Base-by-base conservation (phyloP, 495 filamentous ascomycete species). In the Penicillium taxi region DNA sequence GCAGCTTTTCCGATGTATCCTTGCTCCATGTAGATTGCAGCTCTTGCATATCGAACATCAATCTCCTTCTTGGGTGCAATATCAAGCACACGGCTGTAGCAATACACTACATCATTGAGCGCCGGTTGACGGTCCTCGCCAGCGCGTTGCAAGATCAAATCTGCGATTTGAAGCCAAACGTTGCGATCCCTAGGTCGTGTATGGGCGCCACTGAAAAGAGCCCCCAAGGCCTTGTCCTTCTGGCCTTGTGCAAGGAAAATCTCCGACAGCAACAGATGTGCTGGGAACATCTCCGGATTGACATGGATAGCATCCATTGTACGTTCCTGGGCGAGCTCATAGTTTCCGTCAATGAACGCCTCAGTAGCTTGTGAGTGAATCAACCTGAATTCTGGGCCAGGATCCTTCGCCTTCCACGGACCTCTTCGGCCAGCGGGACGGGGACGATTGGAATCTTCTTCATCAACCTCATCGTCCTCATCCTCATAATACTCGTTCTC, bases 211-310 rank as follows among this genome's bases (percentile, higher is more conserved):
- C 72, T 75, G 41, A 82, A 75, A 20, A 82, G 59, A 39, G 81
- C 82, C 14, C 69, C 71, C 21, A 87, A 52, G 8, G 83, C 75
- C 35, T 83, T 77, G 39, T 80, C 71, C 26, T 73, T 68, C 28
- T 86, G 69, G 3, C 81, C 83, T 44, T 79, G 69, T 37, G 80
- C 76, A 25, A 78, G 55, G 48, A 82, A 78, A 31, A 89, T 78
- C 20, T 86, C 75, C 0, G 84, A 81, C 8, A 91, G 56, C 19
- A 90, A 57, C 13, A 74, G 77, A 73, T 90, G 87, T 18, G 87
- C 82, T 14, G 75, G 69, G 43, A 82, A 82, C 37, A 87, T 84
- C 54, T 94, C 88, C 9, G 84, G 82, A 52, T 94, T 94, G 47
- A 80, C 71, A 39, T 83, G 74, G 35, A 94, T 78, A 8, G 87